Evolutionary conservation across 768 basidiomycete genomes (phyloP).

Genomic region (Vararia minispora): DNA sequence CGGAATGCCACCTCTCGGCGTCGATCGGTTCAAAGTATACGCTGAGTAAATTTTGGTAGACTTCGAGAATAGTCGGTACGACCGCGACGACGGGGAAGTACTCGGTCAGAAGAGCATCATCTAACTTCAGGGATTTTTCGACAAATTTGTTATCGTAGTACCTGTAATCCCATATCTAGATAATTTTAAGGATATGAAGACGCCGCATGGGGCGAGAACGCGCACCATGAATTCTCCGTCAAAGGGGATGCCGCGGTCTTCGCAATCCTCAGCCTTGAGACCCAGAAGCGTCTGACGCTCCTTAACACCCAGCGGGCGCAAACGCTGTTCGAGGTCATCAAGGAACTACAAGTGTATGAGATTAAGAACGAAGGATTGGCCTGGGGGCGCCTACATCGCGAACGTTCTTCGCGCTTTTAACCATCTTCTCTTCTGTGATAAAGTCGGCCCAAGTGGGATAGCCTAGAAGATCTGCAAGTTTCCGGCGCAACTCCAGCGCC

Average conservation of each 20-base stretch:
- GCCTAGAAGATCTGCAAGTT: conserved; percentile 54
- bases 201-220: too few relatives aligned
- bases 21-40: conserved; percentile 52
- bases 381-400: conserved; percentile 44
- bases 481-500: conserved; percentile 57
- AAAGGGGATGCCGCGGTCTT: conserved; percentile 44
- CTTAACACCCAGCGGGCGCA: conserved; percentile 59
- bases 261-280: conserved; percentile 67
- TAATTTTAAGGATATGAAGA: too few relatives aligned
- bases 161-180: conserved; percentile 80
- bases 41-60: conserved; percentile 75
- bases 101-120: conserved; percentile 74
- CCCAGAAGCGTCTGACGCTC: conserved; percentile 58
- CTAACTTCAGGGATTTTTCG: conserved; percentile 56
- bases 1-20: conserved; percentile 75
- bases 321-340: conserved; percentile 59
- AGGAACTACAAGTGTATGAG: conserved; percentile 47
- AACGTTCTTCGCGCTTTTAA: conserved; percentile 56
- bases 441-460: conserved; percentile 82
- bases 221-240: conserved; percentile 71
- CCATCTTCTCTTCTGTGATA: conserved; percentile 78
- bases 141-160: conserved; percentile 58
- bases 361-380: conserved; percentile 6
- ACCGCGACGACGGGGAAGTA: conserved; percentile 84
- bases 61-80: conserved; percentile 69